Evolutionary conservation across 1,284 basidiomycete genomes (phyloP).

Genomic region (Tilletia horrida): DNA sequence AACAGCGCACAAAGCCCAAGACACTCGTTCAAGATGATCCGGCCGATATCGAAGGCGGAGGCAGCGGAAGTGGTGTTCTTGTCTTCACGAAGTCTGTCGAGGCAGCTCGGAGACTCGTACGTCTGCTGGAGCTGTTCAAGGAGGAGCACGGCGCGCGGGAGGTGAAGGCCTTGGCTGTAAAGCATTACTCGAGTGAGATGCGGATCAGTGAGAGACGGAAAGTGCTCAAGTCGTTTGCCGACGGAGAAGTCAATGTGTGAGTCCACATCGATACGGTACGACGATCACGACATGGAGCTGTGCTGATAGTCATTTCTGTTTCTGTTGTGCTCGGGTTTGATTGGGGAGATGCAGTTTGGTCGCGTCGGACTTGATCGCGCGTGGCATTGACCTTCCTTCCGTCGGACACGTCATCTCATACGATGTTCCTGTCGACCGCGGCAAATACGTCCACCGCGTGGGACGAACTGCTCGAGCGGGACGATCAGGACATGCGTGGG

Average conservation of each 20-base stretch:
- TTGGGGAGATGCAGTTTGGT: constrained; percentile 65
- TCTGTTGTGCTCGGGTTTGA: background rate
- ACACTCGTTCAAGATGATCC: background rate
- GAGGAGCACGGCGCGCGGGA: constrained; percentile 29
- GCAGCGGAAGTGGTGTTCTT: constrained; percentile 56
- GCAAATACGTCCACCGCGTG: constrained; percentile 94
- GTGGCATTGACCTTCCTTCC: constrained; percentile 91
- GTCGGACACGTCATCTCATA: constrained; percentile 90
- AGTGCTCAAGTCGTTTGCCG: constrained; percentile 76
- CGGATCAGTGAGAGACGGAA: constrained; percentile 68
- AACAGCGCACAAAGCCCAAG: background rate
- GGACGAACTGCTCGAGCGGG: constrained; percentile 92
- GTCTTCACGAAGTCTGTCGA: constrained; percentile 96
- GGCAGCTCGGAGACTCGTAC: constrained; percentile 76
- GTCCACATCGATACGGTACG: too few relatives aligned
- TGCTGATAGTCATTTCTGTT: constrained; percentile 6
- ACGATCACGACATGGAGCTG: background rate
- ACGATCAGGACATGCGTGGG: constrained; percentile 81
- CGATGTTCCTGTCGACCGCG: constrained; percentile 91
- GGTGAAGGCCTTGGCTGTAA: constrained; percentile 54
- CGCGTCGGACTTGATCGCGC: constrained; percentile 89
- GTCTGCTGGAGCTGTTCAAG: constrained; percentile 78
- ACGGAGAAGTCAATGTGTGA: constrained; percentile 77
- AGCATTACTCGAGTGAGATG: constrained; percentile 82
- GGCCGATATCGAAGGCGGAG: background rate